A percentile compares a stretch with the other conserved stretches of the same genome.
Evolutionary conservation across 2,329 filamentous ascomycete genomes (phyloP).

Genomic region (Graphiopsis chlorocephala): DNA sequence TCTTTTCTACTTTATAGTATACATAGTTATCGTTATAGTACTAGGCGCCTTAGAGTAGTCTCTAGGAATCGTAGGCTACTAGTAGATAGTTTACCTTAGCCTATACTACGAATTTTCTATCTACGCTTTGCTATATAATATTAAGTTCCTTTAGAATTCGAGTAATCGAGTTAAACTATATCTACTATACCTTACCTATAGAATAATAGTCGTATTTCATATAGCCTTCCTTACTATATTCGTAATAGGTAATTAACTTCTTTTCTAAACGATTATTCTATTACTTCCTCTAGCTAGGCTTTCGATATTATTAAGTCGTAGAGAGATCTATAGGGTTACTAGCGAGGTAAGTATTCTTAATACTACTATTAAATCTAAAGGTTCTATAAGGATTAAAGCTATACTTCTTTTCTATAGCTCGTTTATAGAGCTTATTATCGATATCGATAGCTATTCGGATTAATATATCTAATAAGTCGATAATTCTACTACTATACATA

Average conservation of each 20-base stretch:
- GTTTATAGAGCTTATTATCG: slow-evolving; percentile 1
- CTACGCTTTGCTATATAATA: neutral
- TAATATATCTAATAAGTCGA: neutral
- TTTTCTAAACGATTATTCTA: neutral
- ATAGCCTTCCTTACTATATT: neutral
- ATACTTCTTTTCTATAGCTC: neutral
- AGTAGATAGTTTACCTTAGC: too few species aligned
- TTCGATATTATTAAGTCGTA: neutral
- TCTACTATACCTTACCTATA: neutral
- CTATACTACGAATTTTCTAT: neutral
- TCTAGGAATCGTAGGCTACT: neutral
- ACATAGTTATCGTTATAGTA: neutral
- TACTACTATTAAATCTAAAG: neutral
- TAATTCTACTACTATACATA: neutral
- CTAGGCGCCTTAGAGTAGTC: neutral
- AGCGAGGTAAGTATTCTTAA: neutral
- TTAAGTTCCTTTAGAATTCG: neutral
- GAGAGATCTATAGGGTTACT: neutral
- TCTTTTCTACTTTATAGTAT: neutral
- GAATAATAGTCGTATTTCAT: neutral
- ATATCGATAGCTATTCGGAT: neutral
- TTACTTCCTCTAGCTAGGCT: neutral
- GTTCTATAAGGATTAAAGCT: neutral
- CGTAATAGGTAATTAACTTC: neutral
- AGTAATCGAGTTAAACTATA: neutral